Evolutionary conservation across 225 moss, liverwort and hornwort species (phyloP).

Genomic region (Asterella californica): DNA sequence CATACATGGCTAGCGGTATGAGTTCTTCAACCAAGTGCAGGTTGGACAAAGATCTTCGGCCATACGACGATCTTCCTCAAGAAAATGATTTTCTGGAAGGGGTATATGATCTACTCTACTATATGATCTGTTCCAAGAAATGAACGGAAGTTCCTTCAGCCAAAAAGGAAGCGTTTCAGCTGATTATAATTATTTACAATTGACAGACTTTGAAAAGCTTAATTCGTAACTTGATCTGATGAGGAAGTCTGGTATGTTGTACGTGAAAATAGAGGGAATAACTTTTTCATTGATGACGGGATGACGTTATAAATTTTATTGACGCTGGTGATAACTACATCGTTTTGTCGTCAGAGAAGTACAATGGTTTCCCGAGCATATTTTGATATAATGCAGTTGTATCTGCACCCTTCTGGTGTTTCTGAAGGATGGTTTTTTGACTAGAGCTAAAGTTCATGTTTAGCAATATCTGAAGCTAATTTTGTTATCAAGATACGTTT

Average conservation of each 20-base stretch:
- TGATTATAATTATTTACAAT: not conserved
- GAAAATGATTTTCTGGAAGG: slow-evolving; percentile 24
- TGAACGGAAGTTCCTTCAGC: not conserved
- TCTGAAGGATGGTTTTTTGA: too few species aligned
- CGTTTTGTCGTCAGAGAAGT: not conserved
- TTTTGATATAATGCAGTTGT: not conserved
- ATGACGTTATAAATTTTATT: not conserved
- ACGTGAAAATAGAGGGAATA: too few species aligned
- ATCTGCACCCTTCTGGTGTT: not conserved
- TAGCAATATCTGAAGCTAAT: too few species aligned
- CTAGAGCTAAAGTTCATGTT: too few species aligned
- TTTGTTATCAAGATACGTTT: not conserved
- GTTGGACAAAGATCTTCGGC: slow-evolving; percentile 32
- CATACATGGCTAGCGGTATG: slow-evolving; percentile 44
- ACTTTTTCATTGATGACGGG: slow-evolving; percentile 41
- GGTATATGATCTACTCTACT: not conserved
- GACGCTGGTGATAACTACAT: not conserved
- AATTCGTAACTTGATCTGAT: not conserved
- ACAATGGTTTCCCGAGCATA: not conserved
- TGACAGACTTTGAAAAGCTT: not conserved
- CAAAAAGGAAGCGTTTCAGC: not conserved
- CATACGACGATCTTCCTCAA: slow-evolving; percentile 24
- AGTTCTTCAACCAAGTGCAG: slow-evolving; percentile 38
- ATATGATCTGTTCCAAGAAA: not conserved
- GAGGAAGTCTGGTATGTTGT: not conserved